These are phyloP conservation scores for Kodamaea anthophila DNA, from an alignment of 1,139 yeast genomes.

Conservation along the genomic window DNA sequence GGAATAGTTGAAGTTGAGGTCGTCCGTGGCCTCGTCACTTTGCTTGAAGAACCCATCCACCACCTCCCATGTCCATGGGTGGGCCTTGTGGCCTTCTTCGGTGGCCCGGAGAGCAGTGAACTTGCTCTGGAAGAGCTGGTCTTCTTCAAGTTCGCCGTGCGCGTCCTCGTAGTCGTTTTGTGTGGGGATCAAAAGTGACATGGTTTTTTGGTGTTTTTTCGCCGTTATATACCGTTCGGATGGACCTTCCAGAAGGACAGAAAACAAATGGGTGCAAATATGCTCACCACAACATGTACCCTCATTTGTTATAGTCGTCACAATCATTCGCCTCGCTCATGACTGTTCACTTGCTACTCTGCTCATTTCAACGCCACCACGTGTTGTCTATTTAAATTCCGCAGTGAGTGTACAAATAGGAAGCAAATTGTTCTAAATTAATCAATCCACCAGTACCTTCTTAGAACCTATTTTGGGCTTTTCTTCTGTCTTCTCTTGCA, in stretches of 20 bases:
- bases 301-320: no score
- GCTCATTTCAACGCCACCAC: no score
- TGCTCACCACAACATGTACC: no score
- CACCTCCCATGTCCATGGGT: constrained; percentile 31
- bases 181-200: constrained; percentile 19
- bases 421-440: no score
- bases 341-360: no score
- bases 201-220: constrained; percentile 5
- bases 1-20: constrained; percentile 30
- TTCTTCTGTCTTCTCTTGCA: no score
- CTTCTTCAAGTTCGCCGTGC: constrained; percentile 15
- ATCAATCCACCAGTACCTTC: no score
- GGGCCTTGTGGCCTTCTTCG: constrained; percentile 8
- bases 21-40: constrained; percentile 31
- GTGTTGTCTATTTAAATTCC: no score
- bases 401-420: no score
- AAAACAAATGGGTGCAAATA: no score
- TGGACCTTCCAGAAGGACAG: neutral
- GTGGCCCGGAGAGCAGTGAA: constrained; percentile 6
- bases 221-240: constrained; percentile 1
- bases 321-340: no score
- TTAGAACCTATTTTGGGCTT: no score
- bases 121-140: constrained; percentile 8
- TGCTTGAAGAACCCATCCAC: constrained; percentile 37
- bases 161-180: constrained; percentile 18